phyloP scores from a whole-genome alignment of 106 monocot species.

The Allium cepa region DNA sequence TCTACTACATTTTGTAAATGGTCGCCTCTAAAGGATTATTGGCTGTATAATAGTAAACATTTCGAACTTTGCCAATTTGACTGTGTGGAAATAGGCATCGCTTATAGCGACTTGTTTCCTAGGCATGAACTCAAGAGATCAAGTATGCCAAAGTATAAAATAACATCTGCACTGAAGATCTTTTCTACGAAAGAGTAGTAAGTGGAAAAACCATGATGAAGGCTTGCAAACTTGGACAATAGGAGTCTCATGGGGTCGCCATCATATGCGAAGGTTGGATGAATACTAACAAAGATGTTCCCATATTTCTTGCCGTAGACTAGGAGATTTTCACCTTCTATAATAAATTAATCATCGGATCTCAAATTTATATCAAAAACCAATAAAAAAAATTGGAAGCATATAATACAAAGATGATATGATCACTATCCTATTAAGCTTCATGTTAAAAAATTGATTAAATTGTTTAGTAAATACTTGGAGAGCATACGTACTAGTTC shows the following conservation, averaged over 20 bases:
- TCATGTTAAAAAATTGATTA: too few species aligned
- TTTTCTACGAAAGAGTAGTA: conserved; percentile 66
- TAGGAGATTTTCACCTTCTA: conserved; percentile 56
- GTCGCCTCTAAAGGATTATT: conserved; percentile 75
- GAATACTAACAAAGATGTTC: conserved; percentile 67
- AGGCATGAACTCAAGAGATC: conserved; percentile 74
- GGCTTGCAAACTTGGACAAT: conserved; percentile 68
- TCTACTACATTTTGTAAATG: conserved; percentile 55
- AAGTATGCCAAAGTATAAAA: conserved; percentile 68
- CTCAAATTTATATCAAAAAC: too few species aligned
- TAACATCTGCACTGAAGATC: conserved; percentile 58
- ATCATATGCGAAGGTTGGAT: conserved; percentile 70
- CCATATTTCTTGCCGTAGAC: conserved; percentile 68
- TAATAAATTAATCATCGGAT: too few species aligned
- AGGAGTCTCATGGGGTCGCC: conserved; percentile 75
- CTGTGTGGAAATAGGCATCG: conserved; percentile 63
- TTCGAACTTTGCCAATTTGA: conserved; percentile 65
- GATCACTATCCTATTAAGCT: too few species aligned
- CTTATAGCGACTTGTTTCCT: conserved; percentile 78
- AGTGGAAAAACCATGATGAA: conserved; percentile 69
- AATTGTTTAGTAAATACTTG: too few species aligned
- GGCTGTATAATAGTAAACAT: conserved; percentile 70
- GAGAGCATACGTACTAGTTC: too few species aligned
- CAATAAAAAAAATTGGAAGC: too few species aligned
- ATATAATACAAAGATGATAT: too few species aligned